Evolutionary conservation across 2,329 filamentous ascomycete genomes (phyloP).

Genomic region (Sclerotiophoma versabilis): DNA sequence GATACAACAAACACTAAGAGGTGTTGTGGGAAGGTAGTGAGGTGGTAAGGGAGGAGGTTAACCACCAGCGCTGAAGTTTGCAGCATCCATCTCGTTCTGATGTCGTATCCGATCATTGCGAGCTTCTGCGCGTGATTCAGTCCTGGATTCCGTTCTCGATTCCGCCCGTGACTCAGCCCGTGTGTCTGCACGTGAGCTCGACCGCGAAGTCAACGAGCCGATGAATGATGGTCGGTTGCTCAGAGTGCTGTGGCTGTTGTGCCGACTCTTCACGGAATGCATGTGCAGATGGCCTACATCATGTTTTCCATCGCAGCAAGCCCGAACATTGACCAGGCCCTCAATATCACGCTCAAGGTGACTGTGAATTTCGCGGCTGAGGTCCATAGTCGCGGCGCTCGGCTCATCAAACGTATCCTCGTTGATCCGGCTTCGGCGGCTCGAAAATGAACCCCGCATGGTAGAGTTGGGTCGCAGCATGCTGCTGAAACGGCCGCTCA

Average conservation of each 20-base stretch:
- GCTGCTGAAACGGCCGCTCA: constrained; percentile 54
- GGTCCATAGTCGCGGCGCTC: constrained; percentile 77
- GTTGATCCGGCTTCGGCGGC: constrained; percentile 53
- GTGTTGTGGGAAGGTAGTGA: constrained; percentile 18
- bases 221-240: constrained; percentile 40
- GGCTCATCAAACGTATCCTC: constrained; percentile 59
- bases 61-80: constrained; percentile 37
- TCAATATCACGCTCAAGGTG: constrained; percentile 77
- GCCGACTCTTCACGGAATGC: constrained; percentile 41
- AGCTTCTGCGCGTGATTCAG: constrained; percentile 26
- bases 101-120: constrained; percentile 34
- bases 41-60: constrained; percentile 22
- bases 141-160: constrained; percentile 16
- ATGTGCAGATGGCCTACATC: constrained; percentile 57
- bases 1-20: constrained; percentile 17
- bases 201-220: constrained; percentile 44
- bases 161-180: constrained; percentile 29
- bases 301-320: constrained; percentile 90
- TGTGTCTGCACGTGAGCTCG: constrained; percentile 41
- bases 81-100: constrained; percentile 36
- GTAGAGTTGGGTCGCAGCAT: constrained; percentile 54
- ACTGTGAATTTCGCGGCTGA: constrained; percentile 78
- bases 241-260: constrained; percentile 33
- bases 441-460: constrained; percentile 60
- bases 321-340: constrained; percentile 90